Evolutionary conservation across 352 stramenopile species (phyloP), one percentile per base, ranked within the genome.

Genomic region (Pythium aquatile): DNA sequence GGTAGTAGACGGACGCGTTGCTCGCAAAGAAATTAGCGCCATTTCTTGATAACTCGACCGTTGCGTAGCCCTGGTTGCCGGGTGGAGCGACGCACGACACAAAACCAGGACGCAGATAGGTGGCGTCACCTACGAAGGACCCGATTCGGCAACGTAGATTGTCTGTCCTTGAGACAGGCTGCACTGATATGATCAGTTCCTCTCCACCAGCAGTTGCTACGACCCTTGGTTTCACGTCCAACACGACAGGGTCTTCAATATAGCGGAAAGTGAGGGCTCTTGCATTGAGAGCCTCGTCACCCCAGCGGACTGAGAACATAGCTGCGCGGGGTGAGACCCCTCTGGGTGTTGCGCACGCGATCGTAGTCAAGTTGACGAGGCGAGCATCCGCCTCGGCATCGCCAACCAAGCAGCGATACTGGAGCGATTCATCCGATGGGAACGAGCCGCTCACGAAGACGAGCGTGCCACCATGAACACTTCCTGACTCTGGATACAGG

Each of bases 41-140:
- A 48, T 72, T 66, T 14, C 63, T 28, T 26, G 65, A 67, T 13
- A 72, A 32, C 2, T 72, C 65, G 10, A 67, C 54, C 13, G 24
- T 54, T 6, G 46, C 58, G 30, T 61, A 72, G 33, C 65, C 65
- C 32, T 48, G 33, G 8, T 61, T 32, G 30, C 51, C 46, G 33
- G 64, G 20, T 26, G 64, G 64, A 6, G 64, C 35, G 32, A 35
- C 30, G 16, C 64, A 70, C 9, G 51, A 54, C 10, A 66, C 28
- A 3, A 58, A 20, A 3, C 37, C 20, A 16, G 51, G 10, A 17
- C n/a, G 30, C 26, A 63, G 28, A 55, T 49, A 53, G 2, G 28
- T 13, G 11, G 46, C 64, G 4, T 48, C 4, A 7, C 63, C 52
- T 30, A 20, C 37, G 6, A 5, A 11, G 37, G 20, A 26, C 5